phyloP scores from a whole-genome alignment of 805 yeast species.

The Ogataea ramenticola region DNA sequence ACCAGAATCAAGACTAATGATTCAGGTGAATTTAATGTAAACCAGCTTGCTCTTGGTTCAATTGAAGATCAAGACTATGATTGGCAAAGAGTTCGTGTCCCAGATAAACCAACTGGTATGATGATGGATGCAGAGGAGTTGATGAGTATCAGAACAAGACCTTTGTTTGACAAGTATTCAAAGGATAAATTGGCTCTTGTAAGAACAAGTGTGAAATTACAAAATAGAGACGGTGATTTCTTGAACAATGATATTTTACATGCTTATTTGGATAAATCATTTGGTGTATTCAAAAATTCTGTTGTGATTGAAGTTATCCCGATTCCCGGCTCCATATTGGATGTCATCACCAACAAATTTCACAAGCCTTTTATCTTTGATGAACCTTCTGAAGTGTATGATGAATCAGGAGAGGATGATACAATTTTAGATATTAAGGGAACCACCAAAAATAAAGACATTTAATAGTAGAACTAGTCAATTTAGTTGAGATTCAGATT shows the following conservation, averaged over 20 bases:
- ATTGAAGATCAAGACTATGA: conserved; percentile 23
- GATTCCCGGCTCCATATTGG: conserved; percentile 4
- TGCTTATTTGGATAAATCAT: conserved; percentile 18
- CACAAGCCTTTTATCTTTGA: conserved; percentile 15
- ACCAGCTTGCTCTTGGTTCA: conserved; percentile 10
- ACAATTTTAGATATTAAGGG: conserved; percentile 23
- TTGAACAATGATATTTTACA: conserved; percentile 9
- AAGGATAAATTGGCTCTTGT: conserved; percentile 21
- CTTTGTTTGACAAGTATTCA: conserved; percentile 17
- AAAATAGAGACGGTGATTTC: conserved; percentile 3
- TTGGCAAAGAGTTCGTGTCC: conserved; percentile 5
- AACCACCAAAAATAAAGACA: conserved; percentile 13
- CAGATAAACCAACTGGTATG: background rate
- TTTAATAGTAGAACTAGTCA: too few species aligned
- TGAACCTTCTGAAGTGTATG: conserved; percentile 12
- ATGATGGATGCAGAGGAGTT: conserved; percentile 5
- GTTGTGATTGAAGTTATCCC: conserved; percentile 23
- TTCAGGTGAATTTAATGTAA: background rate
- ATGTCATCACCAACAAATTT: background rate
- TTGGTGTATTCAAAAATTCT: conserved; percentile 13
- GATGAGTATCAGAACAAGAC: conserved; percentile 20
- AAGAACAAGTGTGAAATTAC: conserved; percentile 13
- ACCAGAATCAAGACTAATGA: conserved; percentile 5
- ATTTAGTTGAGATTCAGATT: too few species aligned
- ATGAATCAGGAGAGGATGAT: conserved; percentile 9